Evolutionary conservation across 2,329 filamentous ascomycete species (phyloP).

Genomic region (Elsinoe ampelina): DNA sequence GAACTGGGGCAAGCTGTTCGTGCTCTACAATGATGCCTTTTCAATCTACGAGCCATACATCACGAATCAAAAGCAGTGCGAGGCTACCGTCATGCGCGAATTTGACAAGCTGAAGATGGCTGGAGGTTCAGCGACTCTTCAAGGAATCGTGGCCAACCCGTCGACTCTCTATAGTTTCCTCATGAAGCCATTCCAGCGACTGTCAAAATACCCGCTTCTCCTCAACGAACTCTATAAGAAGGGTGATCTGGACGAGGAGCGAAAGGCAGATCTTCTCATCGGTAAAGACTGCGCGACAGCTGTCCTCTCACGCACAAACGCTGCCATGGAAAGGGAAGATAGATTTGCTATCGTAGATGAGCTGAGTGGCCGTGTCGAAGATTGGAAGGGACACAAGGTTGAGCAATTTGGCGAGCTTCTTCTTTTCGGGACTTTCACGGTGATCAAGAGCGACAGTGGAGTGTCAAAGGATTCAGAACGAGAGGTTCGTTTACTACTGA

Average conservation of each 20-base stretch:
- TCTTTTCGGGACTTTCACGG: constrained; percentile 81
- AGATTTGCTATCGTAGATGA: constrained; percentile 76
- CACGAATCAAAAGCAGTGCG: constrained; percentile 87
- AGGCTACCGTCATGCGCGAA: constrained; percentile 69
- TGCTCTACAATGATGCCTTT: constrained; percentile 75
- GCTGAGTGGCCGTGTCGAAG: constrained; percentile 72
- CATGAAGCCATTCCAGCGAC: constrained; percentile 88
- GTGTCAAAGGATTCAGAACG: constrained; percentile 79
- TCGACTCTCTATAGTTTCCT: constrained; percentile 86
- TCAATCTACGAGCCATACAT: constrained; percentile 95
- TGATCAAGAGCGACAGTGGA: constrained; percentile 57
- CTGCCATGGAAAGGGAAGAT: constrained; percentile 81
- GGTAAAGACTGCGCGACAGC: constrained; percentile 77
- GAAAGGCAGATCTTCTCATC: constrained; percentile 60
- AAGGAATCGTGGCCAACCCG: constrained; percentile 73
- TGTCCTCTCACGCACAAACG: constrained; percentile 76
- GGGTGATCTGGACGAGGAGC: constrained; percentile 59
- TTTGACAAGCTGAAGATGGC: constrained; percentile 79
- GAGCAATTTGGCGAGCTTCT: constrained; percentile 86
- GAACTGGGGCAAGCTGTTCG: constrained; percentile 91
- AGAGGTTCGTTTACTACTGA: constrained; percentile 51
- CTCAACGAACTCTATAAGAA: constrained; percentile 84
- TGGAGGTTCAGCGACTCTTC: constrained; percentile 48
- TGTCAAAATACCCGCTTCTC: constrained; percentile 89
- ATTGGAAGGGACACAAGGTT: constrained; percentile 91